phyloP scores from a whole-genome alignment of 805 yeast species.

The Middelhovenomyces tepae region DNA sequence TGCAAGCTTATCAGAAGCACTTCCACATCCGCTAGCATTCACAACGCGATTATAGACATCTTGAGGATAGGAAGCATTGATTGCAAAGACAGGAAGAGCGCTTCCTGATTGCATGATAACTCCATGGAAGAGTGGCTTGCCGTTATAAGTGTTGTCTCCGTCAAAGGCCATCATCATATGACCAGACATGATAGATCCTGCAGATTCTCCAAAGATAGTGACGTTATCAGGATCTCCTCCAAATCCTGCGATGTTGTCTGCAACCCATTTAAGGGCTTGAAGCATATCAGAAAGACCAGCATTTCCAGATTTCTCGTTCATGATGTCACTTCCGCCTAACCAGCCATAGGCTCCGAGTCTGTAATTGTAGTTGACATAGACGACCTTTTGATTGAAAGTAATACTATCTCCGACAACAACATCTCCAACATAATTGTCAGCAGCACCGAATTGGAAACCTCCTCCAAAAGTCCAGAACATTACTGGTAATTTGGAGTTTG shows the following conservation, averaged over 20 bases:
- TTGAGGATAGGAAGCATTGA: not conserved
- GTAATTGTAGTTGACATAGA: slow-evolving; percentile 28
- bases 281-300: slow-evolving; percentile 32
- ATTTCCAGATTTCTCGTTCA: slow-evolving; percentile 22
- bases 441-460: slow-evolving; percentile 25
- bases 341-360: slow-evolving; percentile 32
- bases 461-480: slow-evolving; percentile 32
- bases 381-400: slow-evolving; percentile 12
- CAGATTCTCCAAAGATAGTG: slow-evolving; percentile 32
- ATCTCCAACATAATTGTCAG: slow-evolving; percentile 19
- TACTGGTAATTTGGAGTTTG: slow-evolving; percentile 32
- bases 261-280: slow-evolving; percentile 30
- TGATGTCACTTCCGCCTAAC: slow-evolving; percentile 16
- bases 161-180: not conserved
- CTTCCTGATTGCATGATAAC: slow-evolving; percentile 9
- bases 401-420: slow-evolving; percentile 11
- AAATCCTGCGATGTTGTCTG: slow-evolving; percentile 27
- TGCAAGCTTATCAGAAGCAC: not conserved
- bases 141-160: slow-evolving; percentile 1
- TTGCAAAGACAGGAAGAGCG: slow-evolving; percentile 1
- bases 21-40: not conserved
- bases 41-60: slow-evolving; percentile 1
- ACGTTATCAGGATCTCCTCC: slow-evolving; percentile 31
- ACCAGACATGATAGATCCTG: slow-evolving; percentile 24
- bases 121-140: slow-evolving; percentile 1